phyloP scores from a whole-genome alignment of 2,329 filamentous ascomycete species.

The Akanthomyces lecanii region DNA sequence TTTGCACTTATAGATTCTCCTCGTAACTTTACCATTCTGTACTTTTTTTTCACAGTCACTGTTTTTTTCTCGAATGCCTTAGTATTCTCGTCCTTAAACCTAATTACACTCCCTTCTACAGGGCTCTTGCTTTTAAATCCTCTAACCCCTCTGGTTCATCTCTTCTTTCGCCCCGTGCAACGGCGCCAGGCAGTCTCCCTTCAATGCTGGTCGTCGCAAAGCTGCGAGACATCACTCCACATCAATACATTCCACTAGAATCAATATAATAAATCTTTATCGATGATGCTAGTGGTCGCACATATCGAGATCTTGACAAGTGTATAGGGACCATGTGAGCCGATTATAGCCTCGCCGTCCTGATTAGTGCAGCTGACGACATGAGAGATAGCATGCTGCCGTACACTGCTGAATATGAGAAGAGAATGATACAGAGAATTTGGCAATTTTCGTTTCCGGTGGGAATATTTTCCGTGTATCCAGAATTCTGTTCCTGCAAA shows the following conservation, averaged over 20 bases:
- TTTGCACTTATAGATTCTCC: neutral
- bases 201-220: neutral
- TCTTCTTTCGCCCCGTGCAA: neutral
- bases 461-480: no score
- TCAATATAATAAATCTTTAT: constrained; percentile 8
- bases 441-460: no score
- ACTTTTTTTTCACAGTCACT: neutral
- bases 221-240: constrained; percentile 2
- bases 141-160: no score
- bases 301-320: neutral
- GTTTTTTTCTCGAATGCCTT: neutral
- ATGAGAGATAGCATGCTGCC: no score
- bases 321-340: neutral
- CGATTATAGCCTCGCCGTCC: neutral
- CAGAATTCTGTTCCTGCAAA: no score
- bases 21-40: neutral
- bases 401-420: no score
- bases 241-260: constrained; percentile 8
- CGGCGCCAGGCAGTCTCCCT: neutral
- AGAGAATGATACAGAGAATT: no score
- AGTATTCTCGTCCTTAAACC: neutral
- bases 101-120: no score
- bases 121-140: no score
- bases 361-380: no score
- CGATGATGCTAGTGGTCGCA: neutral